Evolutionary conservation across 1,139 yeast species (phyloP), one percentile per base, ranked within the genome.

Genomic region (Debaryomyces subglobosus): DNA sequence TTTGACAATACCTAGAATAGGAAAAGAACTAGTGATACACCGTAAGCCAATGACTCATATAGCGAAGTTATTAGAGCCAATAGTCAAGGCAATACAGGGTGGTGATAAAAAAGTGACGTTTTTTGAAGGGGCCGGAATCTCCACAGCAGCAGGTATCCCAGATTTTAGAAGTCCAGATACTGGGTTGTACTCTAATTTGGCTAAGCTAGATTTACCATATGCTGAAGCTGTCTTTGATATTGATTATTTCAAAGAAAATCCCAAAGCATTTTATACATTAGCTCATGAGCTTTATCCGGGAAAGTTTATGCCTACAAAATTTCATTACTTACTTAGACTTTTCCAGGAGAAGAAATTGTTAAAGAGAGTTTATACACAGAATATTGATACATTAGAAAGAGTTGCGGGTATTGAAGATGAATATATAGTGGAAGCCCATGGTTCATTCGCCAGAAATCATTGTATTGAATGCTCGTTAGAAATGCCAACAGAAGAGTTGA

Each of bases 161-260:
- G 98, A 94, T 63, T 94, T 94, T 63, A 75, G 98, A 55, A 85
- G 96, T 16, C 97, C 98, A 0, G 80, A 84, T 44, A 92, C 98
- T 0, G 99, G 99, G 0, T 75, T 92, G 7, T 92, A 92, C 60
- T 82, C 92, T 53, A 92, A 94, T 62, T 71, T 94, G 48, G 81
- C 88, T 39, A 78, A 82, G 53, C 71, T 92, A 35, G 77, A 89
- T 39, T 72, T 92, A 42, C 98, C 98, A 4, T 91, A 82, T 61
- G 95, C 98, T 0, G 99, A 92, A 64, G 97, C 97, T 0, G 97
- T 94, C 1, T 94, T 92, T 65, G 98, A 91, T 62, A 86, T 92
- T 30, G 91, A 85, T 29, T 94, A 82, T 65, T 89, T 90, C 64
- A 70, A 78, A 44, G 75, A 85, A 49, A 78, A 81, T 46, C 98